These are phyloP conservation scores for Exophiala calicioides DNA, from an alignment of 2,329 filamentous ascomycete genomes.

Conservation along the genomic window DNA sequence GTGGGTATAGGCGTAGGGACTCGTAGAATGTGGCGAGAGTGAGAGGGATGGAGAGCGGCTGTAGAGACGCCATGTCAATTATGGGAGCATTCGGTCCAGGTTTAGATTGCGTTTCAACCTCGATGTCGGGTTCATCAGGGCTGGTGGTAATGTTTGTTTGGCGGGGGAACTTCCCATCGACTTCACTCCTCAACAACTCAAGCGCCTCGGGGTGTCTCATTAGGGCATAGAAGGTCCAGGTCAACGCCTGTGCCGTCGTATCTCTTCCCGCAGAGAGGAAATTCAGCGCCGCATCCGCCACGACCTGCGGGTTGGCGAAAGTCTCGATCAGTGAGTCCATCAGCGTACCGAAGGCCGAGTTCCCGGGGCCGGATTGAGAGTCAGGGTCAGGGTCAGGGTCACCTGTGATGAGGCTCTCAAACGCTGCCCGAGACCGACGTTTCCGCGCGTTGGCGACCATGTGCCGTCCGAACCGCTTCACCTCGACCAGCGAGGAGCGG, in stretches of 20 bases:
- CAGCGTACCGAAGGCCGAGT: slow-evolving; percentile 54
- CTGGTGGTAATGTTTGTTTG: background rate
- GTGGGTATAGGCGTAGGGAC: slow-evolving; percentile 61
- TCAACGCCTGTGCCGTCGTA: slow-evolving; percentile 65
- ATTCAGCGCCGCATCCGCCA: slow-evolving; percentile 66
- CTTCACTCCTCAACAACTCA: slow-evolving; percentile 18
- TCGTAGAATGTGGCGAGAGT: slow-evolving; percentile 64
- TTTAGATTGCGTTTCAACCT: no score
- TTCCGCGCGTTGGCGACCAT: slow-evolving; percentile 59
- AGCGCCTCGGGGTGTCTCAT: slow-evolving; percentile 50
- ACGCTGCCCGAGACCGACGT: slow-evolving; percentile 33
- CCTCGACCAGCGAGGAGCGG: slow-evolving; percentile 50
- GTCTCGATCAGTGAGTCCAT: slow-evolving; percentile 62
- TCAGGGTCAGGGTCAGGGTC: slow-evolving; percentile 17
- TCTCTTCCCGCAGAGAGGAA: slow-evolving; percentile 66
- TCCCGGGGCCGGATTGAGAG: no score
- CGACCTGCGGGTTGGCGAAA: slow-evolving; percentile 55
- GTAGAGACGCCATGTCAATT: slow-evolving; percentile 40
- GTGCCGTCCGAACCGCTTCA: slow-evolving; percentile 58
- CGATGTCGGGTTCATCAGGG: background rate
- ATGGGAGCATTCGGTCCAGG: no score
- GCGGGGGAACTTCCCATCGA: slow-evolving; percentile 27
- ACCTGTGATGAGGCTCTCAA: slow-evolving; percentile 20
- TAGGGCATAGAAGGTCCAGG: slow-evolving; percentile 64
- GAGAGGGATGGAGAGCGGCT: slow-evolving; percentile 53